Evolutionary conservation across 768 basidiomycete genomes (phyloP), one percentile per base, ranked within the genome.

Genomic region (Auricularia cornea): DNA sequence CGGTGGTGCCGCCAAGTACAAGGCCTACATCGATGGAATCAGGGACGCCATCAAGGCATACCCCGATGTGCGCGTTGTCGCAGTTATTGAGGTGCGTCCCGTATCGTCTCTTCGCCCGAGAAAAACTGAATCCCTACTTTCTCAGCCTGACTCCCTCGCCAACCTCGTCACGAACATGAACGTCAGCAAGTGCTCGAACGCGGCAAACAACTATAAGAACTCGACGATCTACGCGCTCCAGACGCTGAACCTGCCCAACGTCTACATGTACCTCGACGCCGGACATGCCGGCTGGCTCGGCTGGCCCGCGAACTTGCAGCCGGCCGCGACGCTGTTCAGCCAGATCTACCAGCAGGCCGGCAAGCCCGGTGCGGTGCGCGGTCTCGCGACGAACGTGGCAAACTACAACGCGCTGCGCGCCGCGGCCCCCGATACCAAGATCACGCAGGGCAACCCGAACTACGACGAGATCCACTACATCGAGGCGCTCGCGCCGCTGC

Each of bases 131-230:
- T 38, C 10, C 8, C 35, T 2, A 8, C 35, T 10, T 38, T 14
- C 10, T 10, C 3, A 38, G 72, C 85, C 86, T 64, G 86, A 87
- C 72, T 85, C 84, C 40, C 75, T 88, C 54, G 85, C 84, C 64
- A 87, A 87, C 76, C 69, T 88, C 68, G 85, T 87, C 69, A 87
- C 85, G 70, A 87, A 87, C 80, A 67, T 86, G 72, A 84, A 72
- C 72, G 82, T 85, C 40, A 66, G 74, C 44, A 84, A 86, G 70
- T 86, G 84, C 71, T 69, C 78, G 56, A 77, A 77, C 66, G 85
- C 84, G n/a, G 75, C 83, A 66, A 71, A 73, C 35, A 79, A 81
- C 18, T 85, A 86, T 76, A 76, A 79, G 69, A 35, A 48, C 14
- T 41, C 62, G 48, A 30, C 52, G 63, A 78, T 66, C 33, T 67